A percentile compares a stretch with the other conserved stretches of the same genome.
Conservation (phyloP, 192 early-diverging fungal species). For the Gigaspora rosea region DNA sequence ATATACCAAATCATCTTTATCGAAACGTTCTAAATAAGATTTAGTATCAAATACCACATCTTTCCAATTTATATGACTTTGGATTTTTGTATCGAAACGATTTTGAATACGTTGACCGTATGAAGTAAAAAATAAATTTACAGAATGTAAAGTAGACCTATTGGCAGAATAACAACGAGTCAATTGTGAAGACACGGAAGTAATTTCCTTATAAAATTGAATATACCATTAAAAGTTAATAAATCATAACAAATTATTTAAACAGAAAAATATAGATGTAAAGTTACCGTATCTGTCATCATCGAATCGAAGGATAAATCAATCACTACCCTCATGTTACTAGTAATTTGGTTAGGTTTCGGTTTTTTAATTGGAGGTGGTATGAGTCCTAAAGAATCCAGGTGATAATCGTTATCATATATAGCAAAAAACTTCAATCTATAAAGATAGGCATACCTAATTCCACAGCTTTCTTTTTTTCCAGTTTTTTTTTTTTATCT, state of each 20-base stretch:
- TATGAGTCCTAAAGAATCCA: conserved; percentile 32
- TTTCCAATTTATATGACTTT: conserved; percentile 48
- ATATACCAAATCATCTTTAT: conserved; percentile 75
- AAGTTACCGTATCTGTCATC: conserved; percentile 70
- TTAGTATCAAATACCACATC: conserved; percentile 38
- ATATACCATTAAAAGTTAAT: not conserved
- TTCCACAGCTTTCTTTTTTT: not conserved
- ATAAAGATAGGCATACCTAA: not conserved
- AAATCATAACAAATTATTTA: not conserved
- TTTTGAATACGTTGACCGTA: conserved; percentile 54
- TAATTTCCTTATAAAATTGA: conserved; percentile 56
- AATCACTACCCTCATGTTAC: conserved; percentile 65
- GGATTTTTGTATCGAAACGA: conserved; percentile 46
- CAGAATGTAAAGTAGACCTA: conserved; percentile 49
- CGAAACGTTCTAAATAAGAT: conserved; percentile 38
- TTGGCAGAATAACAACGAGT: conserved; percentile 76
- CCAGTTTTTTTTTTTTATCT: conserved; percentile 13
- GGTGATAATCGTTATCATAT: not conserved
- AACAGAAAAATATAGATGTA: not conserved
- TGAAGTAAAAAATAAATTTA: conserved; percentile 62
- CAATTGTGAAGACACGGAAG: conserved; percentile 72
- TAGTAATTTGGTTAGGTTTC: conserved; percentile 51
- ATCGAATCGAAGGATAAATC: conserved; percentile 79
- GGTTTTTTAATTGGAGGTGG: conserved; percentile 44
- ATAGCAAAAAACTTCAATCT: not conserved